phyloP scores from a whole-genome alignment of 1,139 yeast species.

The Ogataea hybrid region DNA sequence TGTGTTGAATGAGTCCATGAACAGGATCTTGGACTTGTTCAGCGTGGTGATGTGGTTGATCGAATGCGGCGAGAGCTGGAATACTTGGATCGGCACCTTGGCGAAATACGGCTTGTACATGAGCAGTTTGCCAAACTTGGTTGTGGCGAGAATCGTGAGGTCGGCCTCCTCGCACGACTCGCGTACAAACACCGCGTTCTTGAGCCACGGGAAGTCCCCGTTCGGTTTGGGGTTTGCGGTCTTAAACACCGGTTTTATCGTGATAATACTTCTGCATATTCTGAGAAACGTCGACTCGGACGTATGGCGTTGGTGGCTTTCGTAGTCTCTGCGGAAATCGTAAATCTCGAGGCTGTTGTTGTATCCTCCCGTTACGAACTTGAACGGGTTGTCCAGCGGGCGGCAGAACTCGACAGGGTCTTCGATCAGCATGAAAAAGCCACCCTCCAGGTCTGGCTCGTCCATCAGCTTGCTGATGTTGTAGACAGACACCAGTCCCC shows the following conservation, averaged over 20 bases:
- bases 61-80: conserved; percentile 26
- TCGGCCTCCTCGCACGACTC: conserved; percentile 12
- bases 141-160: conserved; percentile 20
- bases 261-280: conserved; percentile 22
- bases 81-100: conserved; percentile 20
- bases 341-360: conserved; percentile 25
- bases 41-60: conserved; percentile 16
- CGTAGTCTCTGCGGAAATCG: conserved; percentile 19
- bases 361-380: conserved; percentile 28
- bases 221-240: conserved; percentile 13
- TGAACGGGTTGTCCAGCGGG: conserved; percentile 22
- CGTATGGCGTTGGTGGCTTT: conserved; percentile 11
- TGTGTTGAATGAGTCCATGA: conserved; percentile 27
- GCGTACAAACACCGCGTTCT: conserved; percentile 23
- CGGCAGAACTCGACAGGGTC: conserved; percentile 29
- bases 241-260: conserved; percentile 24
- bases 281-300: conserved; percentile 13
- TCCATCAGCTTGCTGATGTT: conserved; percentile 11
- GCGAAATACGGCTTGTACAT: conserved; percentile 24
- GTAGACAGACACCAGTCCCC: conserved; percentile 23
- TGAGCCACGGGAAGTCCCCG: conserved; percentile 29
- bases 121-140: conserved; percentile 25
- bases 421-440: conserved; percentile 22
- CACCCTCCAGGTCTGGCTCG: conserved; percentile 8
- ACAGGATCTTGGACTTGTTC: conserved; percentile 16